These are phyloP conservation scores for Mollisiaceae sp. DNA, from an alignment of 2,329 filamentous ascomycete genomes.

Conservation along the genomic window DNA sequence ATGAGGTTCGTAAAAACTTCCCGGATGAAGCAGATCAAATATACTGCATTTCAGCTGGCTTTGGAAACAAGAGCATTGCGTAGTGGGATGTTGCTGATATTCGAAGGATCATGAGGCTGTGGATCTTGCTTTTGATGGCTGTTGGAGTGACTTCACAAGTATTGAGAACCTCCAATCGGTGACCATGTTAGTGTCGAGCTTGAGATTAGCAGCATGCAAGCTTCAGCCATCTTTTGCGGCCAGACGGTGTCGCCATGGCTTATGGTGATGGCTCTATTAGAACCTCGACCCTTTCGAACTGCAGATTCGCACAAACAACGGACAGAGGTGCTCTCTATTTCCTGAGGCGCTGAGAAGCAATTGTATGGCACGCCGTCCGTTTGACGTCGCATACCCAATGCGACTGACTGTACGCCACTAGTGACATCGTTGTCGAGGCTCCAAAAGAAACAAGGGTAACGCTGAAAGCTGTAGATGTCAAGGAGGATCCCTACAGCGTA, in stretches of 20 bases:
- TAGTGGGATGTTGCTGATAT: not conserved
- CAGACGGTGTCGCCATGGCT: conserved; percentile 1
- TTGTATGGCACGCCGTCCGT: conserved; percentile 1
- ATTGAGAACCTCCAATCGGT: conserved; percentile 19
- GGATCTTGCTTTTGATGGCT: conserved; percentile 8
- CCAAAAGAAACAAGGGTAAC: conserved; percentile 15
- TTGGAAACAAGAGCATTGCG: not conserved
- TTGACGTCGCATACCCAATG: not conserved
- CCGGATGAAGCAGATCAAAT: not conserved
- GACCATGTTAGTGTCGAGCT: conserved; percentile 18
- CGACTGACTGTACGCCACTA: conserved; percentile 1
- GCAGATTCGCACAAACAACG: not conserved
- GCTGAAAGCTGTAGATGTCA: conserved; percentile 13
- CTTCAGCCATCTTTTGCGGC: conserved; percentile 17
- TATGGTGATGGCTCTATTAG: not conserved
- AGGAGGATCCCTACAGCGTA: conserved; percentile 12
- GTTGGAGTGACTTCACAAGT: conserved; percentile 19
- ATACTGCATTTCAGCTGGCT: not conserved
- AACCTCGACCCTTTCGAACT: not conserved
- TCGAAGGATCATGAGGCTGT: not conserved
- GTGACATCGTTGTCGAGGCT: conserved; percentile 7
- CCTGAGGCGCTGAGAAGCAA: not conserved
- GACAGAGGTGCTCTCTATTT: not conserved
- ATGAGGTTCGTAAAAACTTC: not conserved
- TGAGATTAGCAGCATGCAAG: conserved; percentile 23